Percentiles rank a stretch among this genome's conserved stretches.
Evolutionary conservation across 768 basidiomycete genomes (phyloP).

Genomic region (Imleria badia): DNA sequence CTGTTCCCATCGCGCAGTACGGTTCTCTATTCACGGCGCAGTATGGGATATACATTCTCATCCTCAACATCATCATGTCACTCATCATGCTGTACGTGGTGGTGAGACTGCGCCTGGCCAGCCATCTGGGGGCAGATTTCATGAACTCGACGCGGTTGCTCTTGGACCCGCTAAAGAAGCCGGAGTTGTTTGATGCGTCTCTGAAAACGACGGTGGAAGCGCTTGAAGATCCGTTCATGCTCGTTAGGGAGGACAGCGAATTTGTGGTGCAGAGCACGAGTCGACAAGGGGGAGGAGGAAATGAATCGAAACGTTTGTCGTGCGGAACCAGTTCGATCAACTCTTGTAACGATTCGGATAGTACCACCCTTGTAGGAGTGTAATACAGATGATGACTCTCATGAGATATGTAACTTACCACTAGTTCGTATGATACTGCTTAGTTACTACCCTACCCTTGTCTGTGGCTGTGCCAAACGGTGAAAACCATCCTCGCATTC

Average conservation of each 20-base stretch:
- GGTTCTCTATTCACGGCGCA: neutral
- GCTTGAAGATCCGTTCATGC: conserved; percentile 3
- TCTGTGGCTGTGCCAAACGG: conserved; percentile 21
- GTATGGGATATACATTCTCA: conserved; percentile 5
- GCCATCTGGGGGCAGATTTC: conserved; percentile 10
- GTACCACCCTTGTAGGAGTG: neutral
- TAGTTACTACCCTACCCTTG: too few relatives aligned
- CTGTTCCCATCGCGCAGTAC: neutral
- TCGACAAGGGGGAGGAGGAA: too few relatives aligned
- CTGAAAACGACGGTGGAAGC: neutral
- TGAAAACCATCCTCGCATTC: neutral
- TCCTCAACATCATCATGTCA: conserved; percentile 9
- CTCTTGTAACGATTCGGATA: too few relatives aligned
- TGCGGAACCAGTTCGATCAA: neutral
- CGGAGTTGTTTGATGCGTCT: conserved; percentile 13
- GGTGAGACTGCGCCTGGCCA: conserved; percentile 3
- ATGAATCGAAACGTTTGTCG: neutral
- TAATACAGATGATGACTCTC: too few relatives aligned
- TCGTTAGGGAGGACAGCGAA: neutral
- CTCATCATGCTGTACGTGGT: conserved; percentile 3
- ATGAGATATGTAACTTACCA: too few relatives aligned
- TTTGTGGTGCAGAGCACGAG: neutral
- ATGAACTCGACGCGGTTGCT: conserved; percentile 9
- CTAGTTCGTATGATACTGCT: too few relatives aligned
- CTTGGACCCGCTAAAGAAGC: conserved; percentile 9